phyloP scores from a whole-genome alignment of 148 eudicot species.

The Dianthus caryophyllus region DNA sequence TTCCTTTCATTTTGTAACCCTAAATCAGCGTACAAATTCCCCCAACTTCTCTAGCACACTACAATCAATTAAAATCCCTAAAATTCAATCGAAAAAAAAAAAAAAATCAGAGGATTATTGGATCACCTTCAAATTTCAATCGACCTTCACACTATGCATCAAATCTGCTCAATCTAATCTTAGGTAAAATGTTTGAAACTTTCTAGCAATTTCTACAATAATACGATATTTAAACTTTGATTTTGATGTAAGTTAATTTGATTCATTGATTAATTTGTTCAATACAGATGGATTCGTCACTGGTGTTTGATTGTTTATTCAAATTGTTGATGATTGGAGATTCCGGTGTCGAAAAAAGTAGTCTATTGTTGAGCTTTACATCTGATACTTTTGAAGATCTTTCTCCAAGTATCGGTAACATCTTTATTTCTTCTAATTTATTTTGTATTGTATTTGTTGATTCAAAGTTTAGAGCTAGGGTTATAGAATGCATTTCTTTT shows the following conservation, averaged over 20 bases:
- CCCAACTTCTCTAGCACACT: background rate
- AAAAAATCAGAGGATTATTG: too few species aligned
- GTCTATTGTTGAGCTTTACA: slow-evolving; percentile 64
- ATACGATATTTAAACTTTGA: too few species aligned
- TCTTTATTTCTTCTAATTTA: background rate
- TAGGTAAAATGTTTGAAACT: background rate
- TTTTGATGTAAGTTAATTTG: background rate
- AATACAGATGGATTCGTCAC: slow-evolving; percentile 35
- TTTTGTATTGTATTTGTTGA: background rate
- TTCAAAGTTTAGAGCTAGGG: background rate
- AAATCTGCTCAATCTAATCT: background rate
- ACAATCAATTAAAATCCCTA: slow-evolving; percentile 1
- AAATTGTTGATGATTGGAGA: slow-evolving; percentile 66
- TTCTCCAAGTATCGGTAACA: slow-evolving; percentile 64
- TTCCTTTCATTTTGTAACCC: too few species aligned
- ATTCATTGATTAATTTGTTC: background rate
- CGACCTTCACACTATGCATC: background rate
- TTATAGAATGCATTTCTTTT: background rate
- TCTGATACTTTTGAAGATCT: slow-evolving; percentile 75
- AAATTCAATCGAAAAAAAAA: background rate
- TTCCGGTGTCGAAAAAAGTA: slow-evolving; percentile 80
- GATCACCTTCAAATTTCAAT: background rate
- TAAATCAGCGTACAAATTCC: background rate
- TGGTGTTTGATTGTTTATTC: slow-evolving; percentile 42
- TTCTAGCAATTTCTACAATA: too few species aligned